Base-by-base conservation (phyloP, 2,329 filamentous ascomycete genomes). In the Pestalotiopsis fici region DNA sequence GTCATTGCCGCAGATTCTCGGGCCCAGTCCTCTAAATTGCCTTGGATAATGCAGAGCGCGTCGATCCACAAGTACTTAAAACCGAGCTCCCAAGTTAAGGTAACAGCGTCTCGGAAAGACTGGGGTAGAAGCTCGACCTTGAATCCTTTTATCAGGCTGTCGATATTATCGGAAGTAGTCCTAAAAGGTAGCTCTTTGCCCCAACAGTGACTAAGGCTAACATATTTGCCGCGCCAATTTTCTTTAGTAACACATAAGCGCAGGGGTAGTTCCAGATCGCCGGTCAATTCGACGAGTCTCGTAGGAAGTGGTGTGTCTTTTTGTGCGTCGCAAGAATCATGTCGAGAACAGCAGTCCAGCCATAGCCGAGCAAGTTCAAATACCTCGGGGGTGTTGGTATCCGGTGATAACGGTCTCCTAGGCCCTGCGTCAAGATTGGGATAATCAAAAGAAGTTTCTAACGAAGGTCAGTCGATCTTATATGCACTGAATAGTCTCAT, bases 41-140 rank as follows among this genome's bases (percentile, higher is more conserved):
- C 65, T 23, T 67, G 68, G 50, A 68, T 63, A 12, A 69, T 68
- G 60, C 68, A 69, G 37, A 69, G 64, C 4, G 68, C 66, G 31
- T 69, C 68, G n/a, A 69, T 68, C 68, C 68, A 70, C 23, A 70
- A 35, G 25, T 70, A 70, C 6, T 15, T 23, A 5, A 65, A 39
- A 1, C 35, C 57, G n/a, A 70, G 59, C 6, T 31, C 54, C 2
- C 67, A 60, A 2, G 67, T 65, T 11, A 68, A 56, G 6, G 2
- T 25, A 4, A 68, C 31, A 18, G 67, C 67, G 13, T 50, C 43
- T 5, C n/a, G 5, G 43, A 50, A 50, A n/a, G 43, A 50, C 9
- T 18, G 5, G 9, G 43, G 43, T 3, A 50, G n/a, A 50, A 18
- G 9, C 4, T n/a, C 43, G 3, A 11, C 9, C 43, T 50, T 18